phyloP scores from a whole-genome alignment of 345 rosid species.

The rapeseed (Brassica napus) region Da-Ae NC_063436.1:13298501-13299000 shows the following conservation, averaged over 20 bases:
- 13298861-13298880: conserved; percentile 42
- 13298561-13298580: neutral
- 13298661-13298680: too few species aligned
- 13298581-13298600: too few species aligned
- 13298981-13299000: conserved; percentile 21
- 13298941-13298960: neutral
- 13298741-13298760: too few species aligned
- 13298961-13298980: neutral
- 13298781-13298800: neutral
- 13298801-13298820: neutral
- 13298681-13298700: too few species aligned
- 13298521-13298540: neutral
- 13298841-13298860: conserved; percentile 50
- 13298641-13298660: too few species aligned
- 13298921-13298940: conserved; percentile 40
- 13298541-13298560: neutral
- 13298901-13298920: conserved; percentile 46
- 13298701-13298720: neutral
- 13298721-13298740: neutral
- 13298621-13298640: too few species aligned
- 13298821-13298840: neutral
- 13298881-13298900: conserved; percentile 24
- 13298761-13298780: neutral
- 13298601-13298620: too few species aligned
- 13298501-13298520: neutral